A percentile compares a stretch with the other conserved stretches of the same genome.
Evolutionary conservation across 2,329 filamentous ascomycete species (phyloP).

Genomic region (Penicillium psychrosexuale): DNA sequence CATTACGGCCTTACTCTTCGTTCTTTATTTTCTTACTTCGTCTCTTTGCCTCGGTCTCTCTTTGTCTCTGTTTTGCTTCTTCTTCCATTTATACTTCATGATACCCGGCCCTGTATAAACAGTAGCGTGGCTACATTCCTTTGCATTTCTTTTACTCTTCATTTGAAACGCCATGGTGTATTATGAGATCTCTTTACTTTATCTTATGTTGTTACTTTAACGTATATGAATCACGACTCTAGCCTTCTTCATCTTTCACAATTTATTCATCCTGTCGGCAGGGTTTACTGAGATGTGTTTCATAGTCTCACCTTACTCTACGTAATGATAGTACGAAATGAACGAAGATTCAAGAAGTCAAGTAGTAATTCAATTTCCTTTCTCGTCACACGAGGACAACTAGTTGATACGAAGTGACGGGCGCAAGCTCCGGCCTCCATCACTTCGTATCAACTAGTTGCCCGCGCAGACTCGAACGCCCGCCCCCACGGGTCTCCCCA

Average conservation of each 20-base stretch:
- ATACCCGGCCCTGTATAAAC: slow-evolving; percentile 13
- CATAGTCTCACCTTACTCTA: neutral
- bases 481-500: no score
- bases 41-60: neutral
- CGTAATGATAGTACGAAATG: no score
- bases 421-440: no score
- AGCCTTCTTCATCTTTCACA: neutral
- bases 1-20: neutral
- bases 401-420: no score
- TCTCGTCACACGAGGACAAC: no score
- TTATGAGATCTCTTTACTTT: neutral
- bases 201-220: no score
- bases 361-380: no score
- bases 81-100: slow-evolving; percentile 11
- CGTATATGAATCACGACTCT: neutral
- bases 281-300: neutral
- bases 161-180: no score
- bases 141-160: neutral
- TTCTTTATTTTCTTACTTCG: neutral
- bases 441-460: no score
- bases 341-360: no score
- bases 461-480: no score
- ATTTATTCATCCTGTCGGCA: neutral
- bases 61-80: neutral
- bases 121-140: neutral